phyloP scores from a whole-genome alignment of 2,329 filamentous ascomycete species.

The Pestalotiopsis sp. region DNA sequence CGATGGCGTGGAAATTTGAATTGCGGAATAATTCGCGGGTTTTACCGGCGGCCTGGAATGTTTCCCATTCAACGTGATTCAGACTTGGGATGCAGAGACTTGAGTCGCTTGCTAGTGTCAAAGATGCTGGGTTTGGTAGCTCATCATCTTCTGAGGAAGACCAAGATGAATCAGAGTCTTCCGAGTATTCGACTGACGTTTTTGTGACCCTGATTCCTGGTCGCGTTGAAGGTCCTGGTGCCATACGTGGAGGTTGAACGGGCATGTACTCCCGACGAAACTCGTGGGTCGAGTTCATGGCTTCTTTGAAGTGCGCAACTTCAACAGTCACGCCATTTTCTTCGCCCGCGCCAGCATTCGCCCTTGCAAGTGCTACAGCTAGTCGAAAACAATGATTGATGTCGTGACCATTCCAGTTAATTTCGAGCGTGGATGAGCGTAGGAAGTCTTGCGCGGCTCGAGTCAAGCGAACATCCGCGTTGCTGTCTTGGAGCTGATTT shows the following conservation, averaged over 20 bases:
- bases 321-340: not conserved
- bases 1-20: not conserved
- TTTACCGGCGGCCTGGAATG: not conserved
- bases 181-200: too few species aligned
- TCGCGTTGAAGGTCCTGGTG: too few species aligned
- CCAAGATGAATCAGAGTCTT: too few species aligned
- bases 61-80: not conserved
- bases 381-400: not conserved
- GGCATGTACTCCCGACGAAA: not conserved
- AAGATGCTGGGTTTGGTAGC: too few species aligned
- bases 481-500: not conserved
- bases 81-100: not conserved
- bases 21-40: not conserved
- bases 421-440: not conserved
- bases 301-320: not conserved
- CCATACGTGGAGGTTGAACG: too few species aligned
- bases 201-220: too few species aligned
- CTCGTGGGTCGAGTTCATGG: not conserved
- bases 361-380: not conserved
- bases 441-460: not conserved
- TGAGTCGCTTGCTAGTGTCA: too few species aligned
- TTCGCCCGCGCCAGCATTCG: too few species aligned
- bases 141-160: too few species aligned
- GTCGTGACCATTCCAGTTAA: not conserved
- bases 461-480: not conserved